Conservation (phyloP, 192 early-diverging fungal species). For the Coemansia asiatica region DNA sequence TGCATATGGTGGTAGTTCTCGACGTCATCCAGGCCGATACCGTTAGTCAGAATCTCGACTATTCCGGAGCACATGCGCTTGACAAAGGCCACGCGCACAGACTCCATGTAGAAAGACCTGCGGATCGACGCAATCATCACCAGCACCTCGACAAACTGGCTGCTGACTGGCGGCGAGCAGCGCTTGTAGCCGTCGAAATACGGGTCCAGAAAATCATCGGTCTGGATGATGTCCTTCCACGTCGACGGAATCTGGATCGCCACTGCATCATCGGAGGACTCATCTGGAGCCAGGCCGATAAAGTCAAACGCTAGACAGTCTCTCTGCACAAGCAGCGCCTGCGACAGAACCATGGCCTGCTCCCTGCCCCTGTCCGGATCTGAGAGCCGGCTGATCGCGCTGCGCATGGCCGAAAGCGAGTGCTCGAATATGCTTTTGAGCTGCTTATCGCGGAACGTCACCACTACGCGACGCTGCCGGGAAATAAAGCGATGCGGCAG, state of each 20-base stretch:
- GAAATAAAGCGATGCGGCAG: conserved; percentile 62
- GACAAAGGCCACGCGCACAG: conserved; percentile 67
- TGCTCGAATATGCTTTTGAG: conserved; percentile 61
- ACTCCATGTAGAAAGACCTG: conserved; percentile 82
- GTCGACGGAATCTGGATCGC: conserved; percentile 72
- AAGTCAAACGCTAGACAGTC: conserved; percentile 82
- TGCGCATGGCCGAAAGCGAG: conserved; percentile 38
- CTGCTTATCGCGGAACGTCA: conserved; percentile 62
- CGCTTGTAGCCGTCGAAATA: conserved; percentile 69
- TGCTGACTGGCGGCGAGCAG: conserved; percentile 59
- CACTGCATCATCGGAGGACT: conserved; percentile 73
- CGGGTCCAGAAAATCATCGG: conserved; percentile 66
- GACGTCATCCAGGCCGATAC: conserved; percentile 66
- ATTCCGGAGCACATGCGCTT: conserved; percentile 70
- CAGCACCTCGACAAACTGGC: conserved; percentile 76
- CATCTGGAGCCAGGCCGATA: conserved; percentile 74
- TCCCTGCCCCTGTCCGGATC: conserved; percentile 40
- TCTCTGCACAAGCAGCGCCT: conserved; percentile 61
- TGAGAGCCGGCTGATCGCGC: conserved; percentile 10
- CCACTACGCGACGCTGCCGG: conserved; percentile 66
- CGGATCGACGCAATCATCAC: conserved; percentile 78
- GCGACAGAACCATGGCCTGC: conserved; percentile 43
- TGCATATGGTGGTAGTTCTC: conserved; percentile 87
- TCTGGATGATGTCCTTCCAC: conserved; percentile 77
- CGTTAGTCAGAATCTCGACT: conserved; percentile 62